Evolutionary conservation across 139 green algal genomes (phyloP).

Genomic region (Penium margaritaceum): DNA sequence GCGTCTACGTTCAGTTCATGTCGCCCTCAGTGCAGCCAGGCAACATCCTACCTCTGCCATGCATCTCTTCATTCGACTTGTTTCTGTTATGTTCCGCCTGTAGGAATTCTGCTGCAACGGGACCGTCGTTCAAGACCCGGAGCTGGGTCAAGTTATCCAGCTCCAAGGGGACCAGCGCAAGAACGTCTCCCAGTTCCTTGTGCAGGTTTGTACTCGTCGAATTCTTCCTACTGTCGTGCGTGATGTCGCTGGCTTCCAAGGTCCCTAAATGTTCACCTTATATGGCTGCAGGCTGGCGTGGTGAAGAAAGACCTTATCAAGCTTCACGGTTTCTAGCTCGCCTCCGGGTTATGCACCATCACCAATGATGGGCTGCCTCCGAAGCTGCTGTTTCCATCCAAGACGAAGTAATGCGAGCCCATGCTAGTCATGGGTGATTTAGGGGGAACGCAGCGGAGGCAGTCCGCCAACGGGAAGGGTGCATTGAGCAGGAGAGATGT

Average conservation of each 20-base stretch:
- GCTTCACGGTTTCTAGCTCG: constrained; percentile 94
- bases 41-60: too few species aligned
- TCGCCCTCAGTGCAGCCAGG: background rate
- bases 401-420: background rate
- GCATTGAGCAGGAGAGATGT: background rate
- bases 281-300: constrained; percentile 75
- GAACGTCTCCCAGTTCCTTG: constrained; percentile 89
- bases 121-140: constrained; percentile 88
- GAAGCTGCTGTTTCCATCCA: background rate
- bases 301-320: constrained; percentile 98
- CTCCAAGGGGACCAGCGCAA: constrained; percentile 98
- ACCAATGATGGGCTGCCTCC: background rate
- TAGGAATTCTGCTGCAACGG: constrained; percentile 97
- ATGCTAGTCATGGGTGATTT: background rate
- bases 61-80: too few species aligned
- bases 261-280: too few species aligned
- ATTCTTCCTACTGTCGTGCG: too few species aligned
- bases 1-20: background rate
- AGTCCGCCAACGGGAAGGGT: constrained; percentile 14
- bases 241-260: too few species aligned
- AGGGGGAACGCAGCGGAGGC: background rate
- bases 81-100: background rate
- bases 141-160: constrained; percentile 85
- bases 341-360: too few species aligned
- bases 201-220: too few species aligned